phyloP scores from a whole-genome alignment of 345 rosid species.

The Diplotaxis tenuifolia region DNA sequence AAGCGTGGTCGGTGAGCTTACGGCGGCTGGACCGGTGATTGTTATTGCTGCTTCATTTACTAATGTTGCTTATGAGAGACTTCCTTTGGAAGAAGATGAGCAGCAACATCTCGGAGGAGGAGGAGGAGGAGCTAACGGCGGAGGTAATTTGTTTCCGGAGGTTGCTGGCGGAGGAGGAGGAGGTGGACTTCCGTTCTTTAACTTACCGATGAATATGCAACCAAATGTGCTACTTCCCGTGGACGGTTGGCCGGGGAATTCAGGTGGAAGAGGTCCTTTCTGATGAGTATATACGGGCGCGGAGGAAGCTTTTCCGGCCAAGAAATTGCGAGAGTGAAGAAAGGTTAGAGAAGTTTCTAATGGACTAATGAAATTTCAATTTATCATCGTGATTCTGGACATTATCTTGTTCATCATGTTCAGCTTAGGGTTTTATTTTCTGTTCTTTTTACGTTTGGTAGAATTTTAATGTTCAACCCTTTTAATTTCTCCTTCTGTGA shows the following conservation, averaged over 20 bases:
- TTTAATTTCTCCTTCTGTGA: slow-evolving; percentile 14
- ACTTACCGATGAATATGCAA: slow-evolving; percentile 79
- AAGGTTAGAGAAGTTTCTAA: slow-evolving; percentile 36
- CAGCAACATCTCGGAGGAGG: slow-evolving; percentile 44
- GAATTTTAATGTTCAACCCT: slow-evolving; percentile 28
- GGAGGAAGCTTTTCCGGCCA: slow-evolving; percentile 24
- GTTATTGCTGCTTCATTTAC: slow-evolving; percentile 93
- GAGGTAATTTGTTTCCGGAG: slow-evolving; percentile 37
- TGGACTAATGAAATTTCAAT: slow-evolving; percentile 33
- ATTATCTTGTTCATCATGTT: slow-evolving; percentile 29
- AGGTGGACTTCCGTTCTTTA: slow-evolving; percentile 87
- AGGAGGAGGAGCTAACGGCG: slow-evolving; percentile 34
- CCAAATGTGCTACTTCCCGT: slow-evolving; percentile 67
- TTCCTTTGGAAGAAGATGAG: slow-evolving; percentile 92
- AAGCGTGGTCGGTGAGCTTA: slow-evolving; percentile 91
- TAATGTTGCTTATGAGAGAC: slow-evolving; percentile 93
- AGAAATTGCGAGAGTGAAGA: slow-evolving; percentile 30
- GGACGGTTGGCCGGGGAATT: slow-evolving; percentile 86
- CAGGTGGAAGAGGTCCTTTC: slow-evolving; percentile 59
- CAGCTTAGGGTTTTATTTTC: slow-evolving; percentile 20
- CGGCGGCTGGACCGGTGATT: slow-evolving; percentile 94
- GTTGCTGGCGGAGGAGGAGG: slow-evolving; percentile 50
- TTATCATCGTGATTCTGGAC: slow-evolving; percentile 29
- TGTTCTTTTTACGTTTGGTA: slow-evolving; percentile 18
- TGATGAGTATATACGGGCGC: slow-evolving; percentile 29